Conservation (phyloP, 768 basidiomycete species). For the Austroboletus eburneus region DNA sequence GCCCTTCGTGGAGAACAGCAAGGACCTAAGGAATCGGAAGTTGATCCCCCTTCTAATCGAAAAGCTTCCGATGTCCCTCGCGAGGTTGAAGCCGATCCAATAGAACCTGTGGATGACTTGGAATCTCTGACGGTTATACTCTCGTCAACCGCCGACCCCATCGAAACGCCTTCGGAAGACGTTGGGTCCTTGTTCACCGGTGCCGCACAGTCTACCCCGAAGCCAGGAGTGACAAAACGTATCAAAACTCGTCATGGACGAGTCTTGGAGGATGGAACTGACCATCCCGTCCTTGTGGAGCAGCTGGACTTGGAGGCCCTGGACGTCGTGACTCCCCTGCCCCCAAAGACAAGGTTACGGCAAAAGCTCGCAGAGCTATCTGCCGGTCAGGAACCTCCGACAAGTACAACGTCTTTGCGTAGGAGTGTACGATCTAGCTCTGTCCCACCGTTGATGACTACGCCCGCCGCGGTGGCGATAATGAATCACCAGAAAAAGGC, state of each 20-base stretch:
- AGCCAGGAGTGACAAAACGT: slow-evolving; percentile 34
- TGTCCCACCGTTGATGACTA: slow-evolving; percentile 5
- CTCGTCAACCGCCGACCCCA: slow-evolving; percentile 24
- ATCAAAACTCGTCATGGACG: slow-evolving; percentile 42
- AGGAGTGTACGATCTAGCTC: slow-evolving; percentile 16
- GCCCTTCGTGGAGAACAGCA: not conserved
- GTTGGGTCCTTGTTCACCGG: not conserved
- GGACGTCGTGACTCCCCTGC: slow-evolving; percentile 20
- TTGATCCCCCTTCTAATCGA: slow-evolving; percentile 10
- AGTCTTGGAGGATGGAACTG: slow-evolving; percentile 20
- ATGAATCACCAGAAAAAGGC: slow-evolving; percentile 3
- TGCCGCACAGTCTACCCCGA: slow-evolving; percentile 19
- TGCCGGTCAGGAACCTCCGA: slow-evolving; percentile 19
- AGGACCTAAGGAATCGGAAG: slow-evolving; percentile 9
- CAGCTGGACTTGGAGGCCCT: slow-evolving; percentile 15
- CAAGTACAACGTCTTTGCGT: slow-evolving; percentile 7
- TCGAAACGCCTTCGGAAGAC: slow-evolving; percentile 21
- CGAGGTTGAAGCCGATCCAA: slow-evolving; percentile 34
- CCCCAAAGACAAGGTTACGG: slow-evolving; percentile 14
- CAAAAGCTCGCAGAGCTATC: slow-evolving; percentile 15
- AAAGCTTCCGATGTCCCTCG: not conserved
- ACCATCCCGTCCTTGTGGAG: slow-evolving; percentile 22
- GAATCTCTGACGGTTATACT: slow-evolving; percentile 11
- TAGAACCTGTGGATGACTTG: slow-evolving; percentile 40
- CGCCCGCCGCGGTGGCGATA: slow-evolving; percentile 3